These are phyloP conservation scores for Cucumis variabilis DNA, from an alignment of 331 rosid genomes.

Conservation along the genomic window DNA sequence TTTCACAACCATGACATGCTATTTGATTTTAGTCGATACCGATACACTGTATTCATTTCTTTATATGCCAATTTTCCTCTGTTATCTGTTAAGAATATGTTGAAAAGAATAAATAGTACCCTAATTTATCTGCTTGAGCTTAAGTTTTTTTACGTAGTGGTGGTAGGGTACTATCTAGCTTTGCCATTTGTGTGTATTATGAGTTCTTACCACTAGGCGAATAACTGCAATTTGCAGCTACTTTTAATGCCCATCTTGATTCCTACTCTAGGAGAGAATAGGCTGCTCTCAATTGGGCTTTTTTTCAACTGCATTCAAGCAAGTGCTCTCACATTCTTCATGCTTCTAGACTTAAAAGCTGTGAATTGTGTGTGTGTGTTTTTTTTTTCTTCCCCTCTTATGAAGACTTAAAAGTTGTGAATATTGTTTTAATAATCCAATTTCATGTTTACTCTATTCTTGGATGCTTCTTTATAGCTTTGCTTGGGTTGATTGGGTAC, in stretches of 20 bases:
- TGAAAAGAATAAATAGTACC: not conserved
- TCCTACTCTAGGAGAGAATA: slow-evolving; percentile 84
- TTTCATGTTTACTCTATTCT: not conserved
- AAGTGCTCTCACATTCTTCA: slow-evolving; percentile 32
- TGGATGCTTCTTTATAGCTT: slow-evolving; percentile 68
- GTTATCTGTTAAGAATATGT: not conserved
- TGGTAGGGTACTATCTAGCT: not conserved
- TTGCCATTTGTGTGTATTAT: not conserved
- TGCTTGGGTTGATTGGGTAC: slow-evolving; percentile 93
- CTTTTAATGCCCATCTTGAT: slow-evolving; percentile 81
- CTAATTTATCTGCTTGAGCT: not conserved
- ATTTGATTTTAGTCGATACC: not conserved
- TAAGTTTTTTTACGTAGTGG: not conserved
- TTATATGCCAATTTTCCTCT: no score
- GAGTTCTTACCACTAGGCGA: slow-evolving; percentile 13
- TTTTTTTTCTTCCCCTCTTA: no score
- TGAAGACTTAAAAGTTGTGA: not conserved
- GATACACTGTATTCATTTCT: slow-evolving; percentile 6
- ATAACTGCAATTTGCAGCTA: slow-evolving; percentile 65
- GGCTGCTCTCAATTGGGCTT: slow-evolving; percentile 80
- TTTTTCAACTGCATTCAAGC: slow-evolving; percentile 77
- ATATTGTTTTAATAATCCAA: no score
- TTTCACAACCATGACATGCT: slow-evolving; percentile 71
- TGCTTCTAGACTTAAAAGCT: not conserved
- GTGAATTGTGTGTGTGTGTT: not conserved